Evolutionary conservation across 495 filamentous ascomycete genomes (phyloP), one percentile per base, ranked within the genome.

Genomic region (Neurospora sp.): DNA sequence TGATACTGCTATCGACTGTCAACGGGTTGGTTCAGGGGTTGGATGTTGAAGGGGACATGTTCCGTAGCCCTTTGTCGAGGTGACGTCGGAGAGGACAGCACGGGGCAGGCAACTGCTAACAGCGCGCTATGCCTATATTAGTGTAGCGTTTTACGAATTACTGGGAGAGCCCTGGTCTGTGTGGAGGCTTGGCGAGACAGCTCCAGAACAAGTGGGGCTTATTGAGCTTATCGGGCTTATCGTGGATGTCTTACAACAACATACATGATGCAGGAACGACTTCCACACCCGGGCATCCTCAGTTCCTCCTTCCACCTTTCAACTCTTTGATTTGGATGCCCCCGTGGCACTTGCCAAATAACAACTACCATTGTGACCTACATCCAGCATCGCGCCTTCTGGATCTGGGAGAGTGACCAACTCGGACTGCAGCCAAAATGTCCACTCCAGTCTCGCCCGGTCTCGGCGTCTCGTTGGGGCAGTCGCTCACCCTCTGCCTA

Each of bases 61-160:
- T 35, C 53, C 27, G 53, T 16, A 31, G 14, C 53, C 53, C 53
- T 35, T 61, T 61, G 53, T 35, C 35, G 53, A 61, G 53, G 53
- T 72, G 71, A 72, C 71, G 71, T 72, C 65, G 61, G 14, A 39
- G 31, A 69, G 37, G 35, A 53, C 31, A 31, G 53, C 6, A 61
- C 7, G 53, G 44, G 53, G 53, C 53, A 61, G 53, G 53, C 53
- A 61, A 4, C 53, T 61, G 53, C 3, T 9, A 61, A 35, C 53
- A 16, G 27, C 4, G 14, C 53, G 27, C 53, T 61, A 35, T 61
- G 27, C 53, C 53, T 18, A 18, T 16, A 16, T 31, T 18, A 2
- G 27, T 35, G 14, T 61, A 61, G 53, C 53, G 53, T 18, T 14
- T 2, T 12, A 3, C 11, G 16, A 2, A 16, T 18, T 3, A 35